Conservation (phyloP, 2,329 filamentous ascomycete species). For the Ophiosphaerella narmari region DNA sequence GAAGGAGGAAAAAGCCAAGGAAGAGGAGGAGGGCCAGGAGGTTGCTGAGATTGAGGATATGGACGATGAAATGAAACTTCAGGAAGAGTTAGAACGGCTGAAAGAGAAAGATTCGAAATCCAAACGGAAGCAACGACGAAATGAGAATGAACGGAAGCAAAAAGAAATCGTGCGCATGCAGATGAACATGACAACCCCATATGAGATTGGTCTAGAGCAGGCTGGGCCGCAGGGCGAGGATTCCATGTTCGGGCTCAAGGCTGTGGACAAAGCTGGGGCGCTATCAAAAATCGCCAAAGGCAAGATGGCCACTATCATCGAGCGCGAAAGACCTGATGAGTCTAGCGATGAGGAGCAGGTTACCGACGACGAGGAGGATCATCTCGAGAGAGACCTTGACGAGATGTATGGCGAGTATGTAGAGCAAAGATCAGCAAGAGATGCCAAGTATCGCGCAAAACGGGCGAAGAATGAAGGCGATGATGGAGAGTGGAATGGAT, state of each 20-base stretch:
- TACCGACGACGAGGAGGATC: constrained; percentile 79
- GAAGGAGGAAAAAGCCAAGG: constrained; percentile 52
- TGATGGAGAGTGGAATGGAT: constrained; percentile 79
- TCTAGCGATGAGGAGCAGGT: constrained; percentile 55
- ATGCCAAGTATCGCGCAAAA: constrained; percentile 90
- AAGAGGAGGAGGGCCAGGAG: constrained; percentile 59
- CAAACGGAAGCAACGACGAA: constrained; percentile 82
- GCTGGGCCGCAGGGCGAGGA: constrained; percentile 76
- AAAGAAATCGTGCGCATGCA: constrained; percentile 96
- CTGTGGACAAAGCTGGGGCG: constrained; percentile 75
- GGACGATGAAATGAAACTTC: constrained; percentile 91
- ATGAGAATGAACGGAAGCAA: constrained; percentile 91
- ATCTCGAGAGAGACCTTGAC: constrained; percentile 83
- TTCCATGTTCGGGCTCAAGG: constrained; percentile 83
- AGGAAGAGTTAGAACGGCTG: constrained; percentile 82
- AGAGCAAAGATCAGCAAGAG: constrained; percentile 75
- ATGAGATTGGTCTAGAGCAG: constrained; percentile 94
- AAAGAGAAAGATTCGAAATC: constrained; percentile 77
- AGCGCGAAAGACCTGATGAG: constrained; percentile 55
- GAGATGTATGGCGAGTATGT: constrained; percentile 84
- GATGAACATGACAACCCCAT: constrained; percentile 93
- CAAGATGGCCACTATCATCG: constrained; percentile 72
- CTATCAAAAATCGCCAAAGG: constrained; percentile 73
- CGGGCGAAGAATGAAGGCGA: constrained; percentile 82
- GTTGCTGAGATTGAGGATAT: constrained; percentile 84